phyloP scores from a whole-genome alignment of 2,329 filamentous ascomycete genomes.

The Paramyrothecium roridum region DNA sequence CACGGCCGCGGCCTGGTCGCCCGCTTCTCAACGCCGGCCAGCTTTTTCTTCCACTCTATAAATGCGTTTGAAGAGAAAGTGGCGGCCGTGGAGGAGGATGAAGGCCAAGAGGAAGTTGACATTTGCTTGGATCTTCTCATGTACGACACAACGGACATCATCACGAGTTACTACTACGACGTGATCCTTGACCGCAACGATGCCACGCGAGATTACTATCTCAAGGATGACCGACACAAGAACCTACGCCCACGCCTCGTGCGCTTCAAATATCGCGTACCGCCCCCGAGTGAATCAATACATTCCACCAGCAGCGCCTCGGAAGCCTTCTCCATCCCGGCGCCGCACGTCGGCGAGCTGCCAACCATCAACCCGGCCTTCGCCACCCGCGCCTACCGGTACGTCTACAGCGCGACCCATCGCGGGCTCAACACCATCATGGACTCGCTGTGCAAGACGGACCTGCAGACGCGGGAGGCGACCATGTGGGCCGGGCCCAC shows the following conservation, averaged over 20 bases:
- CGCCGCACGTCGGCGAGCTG: conserved; percentile 58
- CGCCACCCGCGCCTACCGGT: conserved; percentile 52
- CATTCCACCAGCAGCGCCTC: conserved; percentile 15
- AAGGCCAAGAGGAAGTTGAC: conserved; percentile 33
- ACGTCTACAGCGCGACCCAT: conserved; percentile 55
- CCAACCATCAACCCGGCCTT: conserved; percentile 62
- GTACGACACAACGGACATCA: conserved; percentile 62
- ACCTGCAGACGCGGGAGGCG: conserved; percentile 49
- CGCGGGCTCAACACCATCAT: conserved; percentile 57
- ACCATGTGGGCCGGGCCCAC: conserved; percentile 53
- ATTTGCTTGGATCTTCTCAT: conserved; percentile 64
- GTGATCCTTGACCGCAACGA: conserved; percentile 55
- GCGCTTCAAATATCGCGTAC: conserved; percentile 37
- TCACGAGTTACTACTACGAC: conserved; percentile 68
- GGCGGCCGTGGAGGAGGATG: conserved; percentile 16
- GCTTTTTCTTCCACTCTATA: conserved; percentile 77
- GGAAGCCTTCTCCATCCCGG: conserved; percentile 42
- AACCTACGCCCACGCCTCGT: conserved; percentile 34
- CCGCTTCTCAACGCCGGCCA: conserved; percentile 62
- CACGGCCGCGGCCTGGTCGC: conserved; percentile 62
- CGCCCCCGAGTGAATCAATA: conserved; percentile 3
- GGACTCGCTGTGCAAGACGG: conserved; percentile 64
- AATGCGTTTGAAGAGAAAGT: conserved; percentile 68
- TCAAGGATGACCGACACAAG: conserved; percentile 33
- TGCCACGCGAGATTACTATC: conserved; percentile 39